Evolutionary conservation across 768 basidiomycete species (phyloP), one percentile per base, ranked within the genome.

Genomic region (Sporobolomyces pararoseus): DNA sequence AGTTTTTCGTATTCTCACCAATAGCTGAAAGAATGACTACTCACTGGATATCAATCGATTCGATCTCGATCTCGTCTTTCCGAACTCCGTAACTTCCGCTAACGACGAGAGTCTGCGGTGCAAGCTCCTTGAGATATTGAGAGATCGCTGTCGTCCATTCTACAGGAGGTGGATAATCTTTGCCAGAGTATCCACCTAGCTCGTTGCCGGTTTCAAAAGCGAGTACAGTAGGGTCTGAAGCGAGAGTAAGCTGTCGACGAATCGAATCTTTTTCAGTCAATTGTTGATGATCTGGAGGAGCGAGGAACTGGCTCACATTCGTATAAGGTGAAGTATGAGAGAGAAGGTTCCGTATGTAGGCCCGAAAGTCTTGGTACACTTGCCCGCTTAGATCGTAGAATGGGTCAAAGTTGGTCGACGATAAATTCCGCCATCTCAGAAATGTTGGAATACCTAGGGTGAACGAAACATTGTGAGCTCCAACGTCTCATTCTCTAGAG

Each of bases 121-220:
- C 75, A 29, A 77, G 71, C 57, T 60, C 53, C 32, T 77, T 76
- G 27, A 77, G 46, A 29, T 71, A 71, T 25, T 25, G 32, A 3
- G 76, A 60, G 47, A 76, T 67, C 13, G 63, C 50, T 3, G 53
- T 58, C 1, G 74, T 71, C 76, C 76, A 77, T 10, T 61, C 66
- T 21, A 62, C 64, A 0, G 76, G 71, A 1, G 76, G 71, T 17
- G 70, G 62, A 23, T 52, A 59, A 17, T n/a, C 1, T 3, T 37
- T 31, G 4, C 63, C 66, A 1, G 63, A 50, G 49, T 57, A 75
- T 2, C 66, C 66, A 9, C 71, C 73, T 9, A 76, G 68, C 49
- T 77, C 76, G 67, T 77, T 77, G 4, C 76, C 76, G 0, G 74
- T 73, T 50, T 77, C 76, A 49, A 74, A 74, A 0, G 73, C 73